Conservation (phyloP, 2,329 filamentous ascomycete genomes). For the Penicillium olsonii region DNA sequence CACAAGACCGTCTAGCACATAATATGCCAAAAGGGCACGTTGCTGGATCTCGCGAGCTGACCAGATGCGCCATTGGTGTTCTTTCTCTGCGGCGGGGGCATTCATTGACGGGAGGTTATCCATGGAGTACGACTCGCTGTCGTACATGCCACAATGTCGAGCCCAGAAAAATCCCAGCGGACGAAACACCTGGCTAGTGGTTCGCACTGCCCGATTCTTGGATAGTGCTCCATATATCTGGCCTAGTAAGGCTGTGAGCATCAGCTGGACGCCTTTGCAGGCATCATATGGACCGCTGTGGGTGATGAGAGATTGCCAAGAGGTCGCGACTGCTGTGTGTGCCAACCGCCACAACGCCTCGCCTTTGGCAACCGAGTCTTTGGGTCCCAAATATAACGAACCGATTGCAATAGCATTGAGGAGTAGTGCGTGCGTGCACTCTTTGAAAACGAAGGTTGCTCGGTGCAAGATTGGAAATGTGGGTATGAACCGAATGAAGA, state of each 20-base stretch:
- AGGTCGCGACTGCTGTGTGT: slow-evolving; percentile 49
- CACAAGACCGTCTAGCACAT: slow-evolving; percentile 49
- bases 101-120: slow-evolving; percentile 37
- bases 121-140: slow-evolving; percentile 36
- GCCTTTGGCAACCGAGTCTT: slow-evolving; percentile 46
- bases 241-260: slow-evolving; percentile 45
- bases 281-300: slow-evolving; percentile 46
- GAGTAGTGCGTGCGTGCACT: slow-evolving; percentile 46
- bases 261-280: slow-evolving; percentile 47
- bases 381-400: slow-evolving; percentile 48
- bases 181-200: slow-evolving; percentile 48
- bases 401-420: slow-evolving; percentile 51
- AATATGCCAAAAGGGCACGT: slow-evolving; percentile 47
- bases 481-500: slow-evolving; percentile 49
- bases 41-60: slow-evolving; percentile 48
- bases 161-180: slow-evolving; percentile 50
- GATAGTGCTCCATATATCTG: slow-evolving; percentile 49
- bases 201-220: slow-evolving; percentile 46
- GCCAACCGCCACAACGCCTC: slow-evolving; percentile 49
- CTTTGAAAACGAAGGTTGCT: slow-evolving; percentile 48
- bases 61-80: slow-evolving; percentile 46
- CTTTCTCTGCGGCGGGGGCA: slow-evolving; percentile 38
- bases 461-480: slow-evolving; percentile 50
- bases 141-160: slow-evolving; percentile 47
- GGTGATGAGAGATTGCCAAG: slow-evolving; percentile 49